A percentile compares a stretch with the other conserved stretches of the same genome.
Conservation (phyloP, 2,329 filamentous ascomycete species). For the Hypoxylon sp. region DNA sequence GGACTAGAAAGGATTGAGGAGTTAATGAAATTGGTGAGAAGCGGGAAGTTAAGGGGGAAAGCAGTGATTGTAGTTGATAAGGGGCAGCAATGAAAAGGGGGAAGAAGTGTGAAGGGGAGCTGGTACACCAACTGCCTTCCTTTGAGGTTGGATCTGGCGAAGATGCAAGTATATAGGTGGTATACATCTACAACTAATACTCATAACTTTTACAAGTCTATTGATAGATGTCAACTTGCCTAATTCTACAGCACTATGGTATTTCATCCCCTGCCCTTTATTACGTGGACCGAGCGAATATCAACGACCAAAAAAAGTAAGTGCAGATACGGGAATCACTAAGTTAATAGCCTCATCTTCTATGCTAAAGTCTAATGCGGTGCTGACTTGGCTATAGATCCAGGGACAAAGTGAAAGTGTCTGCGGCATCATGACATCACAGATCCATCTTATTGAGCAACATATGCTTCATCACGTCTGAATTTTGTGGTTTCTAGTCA, state of each 20-base stretch:
- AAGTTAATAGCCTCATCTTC: neutral
- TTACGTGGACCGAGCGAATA: neutral
- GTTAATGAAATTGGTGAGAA: conserved; percentile 64
- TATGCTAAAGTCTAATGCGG: neutral
- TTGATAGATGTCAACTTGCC: too few relatives aligned
- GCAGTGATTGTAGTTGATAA: conserved; percentile 67
- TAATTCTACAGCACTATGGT: too few relatives aligned
- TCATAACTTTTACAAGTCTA: too few relatives aligned
- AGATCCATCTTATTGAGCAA: neutral
- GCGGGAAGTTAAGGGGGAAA: conserved; percentile 69
- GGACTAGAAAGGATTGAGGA: conserved; percentile 67
- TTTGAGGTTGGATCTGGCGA: neutral
- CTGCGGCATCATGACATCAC: conserved; percentile 12
- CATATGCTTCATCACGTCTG: neutral
- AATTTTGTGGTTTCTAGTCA: neutral
- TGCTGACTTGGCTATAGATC: neutral
- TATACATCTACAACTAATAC: too few relatives aligned
- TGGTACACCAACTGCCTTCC: neutral
- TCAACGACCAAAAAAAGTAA: neutral
- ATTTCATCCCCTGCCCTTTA: too few relatives aligned
- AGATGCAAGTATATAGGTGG: too few relatives aligned
- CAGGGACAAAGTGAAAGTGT: neutral
- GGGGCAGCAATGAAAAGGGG: conserved; percentile 54
- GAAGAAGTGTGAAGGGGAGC: conserved; percentile 31
- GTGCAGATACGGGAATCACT: neutral